Conservation (phyloP, 1,139 yeast species). For the Yamadazyma trypodendri region DNA sequence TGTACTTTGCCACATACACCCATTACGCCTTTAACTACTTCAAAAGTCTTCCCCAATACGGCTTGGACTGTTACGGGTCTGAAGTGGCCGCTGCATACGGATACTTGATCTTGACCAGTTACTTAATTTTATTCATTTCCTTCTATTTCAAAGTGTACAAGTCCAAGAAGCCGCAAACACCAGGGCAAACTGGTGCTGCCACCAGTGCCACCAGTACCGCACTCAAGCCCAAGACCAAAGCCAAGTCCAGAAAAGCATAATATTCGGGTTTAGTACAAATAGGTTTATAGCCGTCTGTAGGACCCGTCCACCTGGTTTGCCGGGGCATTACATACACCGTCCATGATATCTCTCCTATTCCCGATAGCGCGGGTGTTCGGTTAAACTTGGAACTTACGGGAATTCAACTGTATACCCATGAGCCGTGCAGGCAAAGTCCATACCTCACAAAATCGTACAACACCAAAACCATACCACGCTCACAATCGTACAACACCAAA, state of each 20-base stretch:
- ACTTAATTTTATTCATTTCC: conserved; percentile 85
- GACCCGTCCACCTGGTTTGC: too few species aligned
- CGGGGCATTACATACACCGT: too few species aligned
- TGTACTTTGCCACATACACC: conserved; percentile 89
- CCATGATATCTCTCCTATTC: conserved; percentile 17
- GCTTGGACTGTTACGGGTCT: conserved; percentile 81
- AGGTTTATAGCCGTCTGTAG: too few species aligned
- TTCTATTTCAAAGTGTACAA: conserved; percentile 89
- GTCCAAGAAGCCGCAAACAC: conserved; percentile 17
- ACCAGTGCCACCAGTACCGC: conserved; percentile 21
- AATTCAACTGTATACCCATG: too few species aligned
- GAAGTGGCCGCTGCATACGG: conserved; percentile 92
- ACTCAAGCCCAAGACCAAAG: conserved; percentile 9
- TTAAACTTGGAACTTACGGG: conserved; percentile 1
- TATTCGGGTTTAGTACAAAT: too few species aligned
- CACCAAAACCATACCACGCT: too few species aligned
- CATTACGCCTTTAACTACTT: conserved; percentile 64
- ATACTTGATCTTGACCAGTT: conserved; percentile 83
- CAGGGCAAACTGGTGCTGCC: conserved; percentile 8
- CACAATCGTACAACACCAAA: too few species aligned
- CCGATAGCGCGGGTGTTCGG: conserved; percentile 12
- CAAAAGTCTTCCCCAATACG: conserved; percentile 70
- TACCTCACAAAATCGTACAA: too few species aligned
- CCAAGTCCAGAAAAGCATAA: conserved; percentile 45
- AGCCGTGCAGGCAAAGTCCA: too few species aligned